A percentile compares a stretch with the other conserved stretches of the same genome.
Evolutionary conservation across 176 grass and related monocot genomes (phyloP).

Genomic region (Triticum dicoccoides): DNA sequence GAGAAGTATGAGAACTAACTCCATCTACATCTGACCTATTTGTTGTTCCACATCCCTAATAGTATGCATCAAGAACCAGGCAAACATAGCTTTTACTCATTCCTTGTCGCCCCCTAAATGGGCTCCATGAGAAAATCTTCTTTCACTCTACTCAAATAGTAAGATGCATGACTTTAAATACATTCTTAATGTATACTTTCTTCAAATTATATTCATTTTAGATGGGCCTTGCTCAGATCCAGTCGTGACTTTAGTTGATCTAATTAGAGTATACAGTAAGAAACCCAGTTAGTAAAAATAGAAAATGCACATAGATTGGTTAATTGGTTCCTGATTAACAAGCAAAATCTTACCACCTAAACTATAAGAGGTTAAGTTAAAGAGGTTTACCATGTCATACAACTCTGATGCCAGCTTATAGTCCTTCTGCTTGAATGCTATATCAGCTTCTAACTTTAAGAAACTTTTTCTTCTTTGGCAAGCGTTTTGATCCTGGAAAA

Average conservation of each 20-base stretch:
- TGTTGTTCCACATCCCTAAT: neutral
- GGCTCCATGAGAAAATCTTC: neutral
- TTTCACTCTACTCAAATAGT: neutral
- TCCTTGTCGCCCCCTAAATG: neutral
- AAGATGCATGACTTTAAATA: neutral
- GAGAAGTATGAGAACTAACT: neutral
- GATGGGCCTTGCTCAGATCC: neutral
- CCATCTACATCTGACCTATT: neutral
- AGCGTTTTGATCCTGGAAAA: neutral
- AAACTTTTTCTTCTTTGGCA: neutral
- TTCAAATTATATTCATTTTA: neutral
- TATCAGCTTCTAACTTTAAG: neutral
- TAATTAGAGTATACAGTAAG: neutral
- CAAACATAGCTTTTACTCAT: neutral
- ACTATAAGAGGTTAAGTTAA: neutral
- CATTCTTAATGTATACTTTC: neutral
- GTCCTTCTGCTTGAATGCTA: neutral
- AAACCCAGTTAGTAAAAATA: neutral
- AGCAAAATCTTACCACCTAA: neutral
- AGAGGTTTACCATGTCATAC: slow-evolving; percentile 26
- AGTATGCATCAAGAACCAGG: neutral
- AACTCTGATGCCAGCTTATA: neutral
- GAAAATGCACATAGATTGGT: neutral
- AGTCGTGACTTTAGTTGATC: neutral
- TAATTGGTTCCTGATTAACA: neutral